Evolutionary conservation across 2,329 filamentous ascomycete genomes (phyloP).

Genomic region (Sarocladium kiliense): DNA sequence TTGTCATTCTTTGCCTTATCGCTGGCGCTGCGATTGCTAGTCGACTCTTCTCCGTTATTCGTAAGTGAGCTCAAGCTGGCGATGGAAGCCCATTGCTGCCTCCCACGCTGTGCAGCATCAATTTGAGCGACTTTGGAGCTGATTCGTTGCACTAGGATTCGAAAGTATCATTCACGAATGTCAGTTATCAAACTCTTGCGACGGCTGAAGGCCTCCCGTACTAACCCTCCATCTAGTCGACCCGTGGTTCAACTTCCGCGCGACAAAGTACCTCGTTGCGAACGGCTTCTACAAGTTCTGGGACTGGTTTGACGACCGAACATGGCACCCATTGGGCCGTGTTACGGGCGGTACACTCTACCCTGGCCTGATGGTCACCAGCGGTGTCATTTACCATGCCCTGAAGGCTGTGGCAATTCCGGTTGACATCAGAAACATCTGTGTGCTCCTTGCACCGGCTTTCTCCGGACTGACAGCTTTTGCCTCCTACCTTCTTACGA

Average conservation of each 20-base stretch:
- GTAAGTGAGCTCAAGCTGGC: constrained; percentile 48
- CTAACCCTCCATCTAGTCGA: constrained; percentile 62
- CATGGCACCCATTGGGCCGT: constrained; percentile 97
- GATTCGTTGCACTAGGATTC: constrained; percentile 58
- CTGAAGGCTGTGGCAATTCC: constrained; percentile 85
- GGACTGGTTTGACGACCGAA: constrained; percentile 99
- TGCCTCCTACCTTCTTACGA: constrained; percentile 90
- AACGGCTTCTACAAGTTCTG: constrained; percentile 99
- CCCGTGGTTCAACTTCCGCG: constrained; percentile 99
- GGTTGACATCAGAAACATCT: constrained; percentile 98
- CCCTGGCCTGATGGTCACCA: constrained; percentile 98
- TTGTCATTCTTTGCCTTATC: constrained; percentile 87
- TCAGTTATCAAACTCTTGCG: constrained; percentile 44
- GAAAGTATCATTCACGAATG: constrained; percentile 99
- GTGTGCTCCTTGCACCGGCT: constrained; percentile 88
- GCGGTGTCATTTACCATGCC: constrained; percentile 90
- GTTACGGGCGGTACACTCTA: constrained; percentile 99
- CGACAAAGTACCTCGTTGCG: constrained; percentile 93
- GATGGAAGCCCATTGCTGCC: background rate
- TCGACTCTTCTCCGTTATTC: constrained; percentile 96
- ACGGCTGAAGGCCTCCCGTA: constrained; percentile 11
- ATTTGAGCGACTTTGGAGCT: background rate
- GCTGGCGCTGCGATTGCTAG: constrained; percentile 87
- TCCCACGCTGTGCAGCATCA: background rate
- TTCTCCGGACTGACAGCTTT: constrained; percentile 93